Evolutionary conservation across 441 rosid species (phyloP), one percentile per base, ranked within the genome.

Genomic region (Omphalea diandra): DNA sequence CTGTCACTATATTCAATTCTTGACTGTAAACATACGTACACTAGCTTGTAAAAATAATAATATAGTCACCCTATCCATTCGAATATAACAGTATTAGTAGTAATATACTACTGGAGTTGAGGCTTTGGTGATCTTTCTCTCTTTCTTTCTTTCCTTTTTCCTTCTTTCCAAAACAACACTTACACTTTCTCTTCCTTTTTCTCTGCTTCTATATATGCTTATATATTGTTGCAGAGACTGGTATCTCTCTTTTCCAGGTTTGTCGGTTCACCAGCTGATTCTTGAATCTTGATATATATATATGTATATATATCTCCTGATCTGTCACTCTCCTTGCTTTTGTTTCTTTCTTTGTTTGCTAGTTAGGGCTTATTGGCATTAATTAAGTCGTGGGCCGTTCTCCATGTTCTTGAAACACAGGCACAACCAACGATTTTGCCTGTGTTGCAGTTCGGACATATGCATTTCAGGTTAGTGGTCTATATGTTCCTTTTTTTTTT

Each of bases 191-290:
- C 14, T 65, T 36, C 44, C 50, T 22, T 47, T 70, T 61, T 73
- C 55, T 52, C 18, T 40, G 41, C 55, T 20, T n/a, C 9, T 49
- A 7, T 7, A 49, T 17, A 2, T 43, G 14, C 14, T 43, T 18
- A 10, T 43, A 43, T 43, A 12, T 46, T 32, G 60, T 74, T 69
- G 73, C 15, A 33, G 40, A 26, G 35, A 5, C 2, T 4, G 4
- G 29, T 2, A 26, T 41, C 62, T 35, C 65, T 59, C 63, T 73
- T 69, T 75, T 69, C 77, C 71, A 53, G 68, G 24, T 72, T 75
- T 75, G 71, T 32, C 76, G 72, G 76, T 70, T 73, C 65, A 43
- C 35, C 46, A 57, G 63, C 70, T 53, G 9, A 73, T 63, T 69
- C 67, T 59, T 43, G 52, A 26, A 52, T 0, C 56, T 47, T n/a